Evolutionary conservation across 495 filamentous ascomycete species (phyloP), one percentile per base, ranked within the genome.

Genomic region (Aspergillus sclerotiicarbonarius): DNA sequence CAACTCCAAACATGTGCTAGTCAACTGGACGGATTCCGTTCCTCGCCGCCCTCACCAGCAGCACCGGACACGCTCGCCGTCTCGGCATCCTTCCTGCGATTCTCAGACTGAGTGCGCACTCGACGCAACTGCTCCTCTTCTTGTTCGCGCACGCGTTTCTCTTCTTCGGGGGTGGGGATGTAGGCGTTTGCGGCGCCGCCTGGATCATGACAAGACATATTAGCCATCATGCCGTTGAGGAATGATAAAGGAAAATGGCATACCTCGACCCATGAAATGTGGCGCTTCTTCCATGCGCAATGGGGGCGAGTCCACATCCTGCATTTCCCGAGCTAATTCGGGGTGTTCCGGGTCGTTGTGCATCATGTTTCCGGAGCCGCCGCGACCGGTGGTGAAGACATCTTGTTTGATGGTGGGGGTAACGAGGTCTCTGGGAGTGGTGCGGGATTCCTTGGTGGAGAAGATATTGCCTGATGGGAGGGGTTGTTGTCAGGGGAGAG

Each of bases 381-480:
- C 86, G 58, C 86, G 84, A 33, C 86, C 92, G 18, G 92, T 97
- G 6, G 92, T 96, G 66, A 90, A 92, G 57, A 90, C 75, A 15
- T 88, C 77, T 19, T 80, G 80, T 74, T 96, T 96, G 67, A 97
- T 84, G 44, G 84, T 89, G 0, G 92, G 92, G 4, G 92, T 96
- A 61, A 85, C 75, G 54, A 96, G 81, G 63, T 90, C 88, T 16
- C 76, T 66, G 56, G 84, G 76, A 6, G 75, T 69, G 56, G 79
- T 65, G 39, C 74, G 71, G 59, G 76, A 76, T 61, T 83, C 71
- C 53, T 79, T 74, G 59, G 82, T 81, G 60, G 82, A 82, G 65
- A 80, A 81, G 61, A 93, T 90, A 77, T 96, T 96, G 61, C 91
- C 91, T 77, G 77, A 13, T 25, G 29, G 21, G 16, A 25, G 20